Evolutionary conservation across 306 rosid species (phyloP).

Genomic region (Nissolia schottii): DNA sequence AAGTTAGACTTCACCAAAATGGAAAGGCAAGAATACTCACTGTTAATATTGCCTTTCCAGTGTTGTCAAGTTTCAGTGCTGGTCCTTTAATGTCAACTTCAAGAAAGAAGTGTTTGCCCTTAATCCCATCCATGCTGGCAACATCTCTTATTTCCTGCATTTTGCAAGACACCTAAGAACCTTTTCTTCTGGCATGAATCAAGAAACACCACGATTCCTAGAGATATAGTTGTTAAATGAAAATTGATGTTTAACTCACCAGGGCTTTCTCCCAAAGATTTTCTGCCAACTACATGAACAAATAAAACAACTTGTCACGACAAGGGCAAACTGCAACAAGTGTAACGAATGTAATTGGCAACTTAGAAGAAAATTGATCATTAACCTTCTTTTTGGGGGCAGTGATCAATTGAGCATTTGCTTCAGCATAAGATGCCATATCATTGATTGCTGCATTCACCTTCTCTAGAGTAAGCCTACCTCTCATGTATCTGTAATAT

Average conservation of each 20-base stretch:
- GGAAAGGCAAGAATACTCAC: slow-evolving; percentile 39
- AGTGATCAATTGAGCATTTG: slow-evolving; percentile 63
- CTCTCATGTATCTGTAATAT: slow-evolving; percentile 82
- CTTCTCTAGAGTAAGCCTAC: slow-evolving; percentile 90
- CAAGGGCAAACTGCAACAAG: neutral
- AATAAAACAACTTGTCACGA: slow-evolving; percentile 30
- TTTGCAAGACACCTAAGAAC: slow-evolving; percentile 9
- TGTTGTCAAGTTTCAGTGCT: slow-evolving; percentile 78
- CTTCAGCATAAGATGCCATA: slow-evolving; percentile 85
- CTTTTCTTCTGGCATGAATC: slow-evolving; percentile 9
- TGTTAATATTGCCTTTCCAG: slow-evolving; percentile 85
- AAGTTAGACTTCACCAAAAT: slow-evolving; percentile 5
- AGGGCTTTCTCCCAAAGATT: slow-evolving; percentile 76
- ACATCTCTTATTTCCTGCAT: slow-evolving; percentile 85
- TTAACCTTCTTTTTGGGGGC: slow-evolving; percentile 83
- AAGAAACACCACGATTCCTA: neutral
- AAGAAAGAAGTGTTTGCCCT: slow-evolving; percentile 82
- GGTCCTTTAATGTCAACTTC: slow-evolving; percentile 86
- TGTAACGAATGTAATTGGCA: slow-evolving; percentile 4
- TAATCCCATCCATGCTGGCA: slow-evolving; percentile 60
- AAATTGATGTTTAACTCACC: slow-evolving; percentile 51
- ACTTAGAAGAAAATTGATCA: slow-evolving; percentile 13
- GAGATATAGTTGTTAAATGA: neutral
- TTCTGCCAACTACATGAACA: slow-evolving; percentile 66
- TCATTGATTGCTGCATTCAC: slow-evolving; percentile 78